Percentiles rank a stretch among this genome's conserved stretches.
Conservation (phyloP, 495 filamentous ascomycete genomes). For the Neurospora intermedia region DNA sequence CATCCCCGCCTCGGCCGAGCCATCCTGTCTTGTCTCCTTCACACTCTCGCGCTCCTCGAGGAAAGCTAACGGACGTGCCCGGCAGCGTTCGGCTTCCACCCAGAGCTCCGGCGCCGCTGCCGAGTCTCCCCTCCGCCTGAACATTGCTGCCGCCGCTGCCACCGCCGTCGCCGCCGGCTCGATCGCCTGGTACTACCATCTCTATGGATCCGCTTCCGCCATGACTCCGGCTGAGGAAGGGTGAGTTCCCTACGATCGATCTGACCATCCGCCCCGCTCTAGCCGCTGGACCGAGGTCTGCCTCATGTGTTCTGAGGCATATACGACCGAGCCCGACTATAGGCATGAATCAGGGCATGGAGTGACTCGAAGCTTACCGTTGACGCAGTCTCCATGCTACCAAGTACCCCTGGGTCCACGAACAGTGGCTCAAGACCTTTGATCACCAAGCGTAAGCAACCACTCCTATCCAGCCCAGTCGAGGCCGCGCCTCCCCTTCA, state of each 20-base stretch:
- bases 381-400: slow-evolving; percentile 72
- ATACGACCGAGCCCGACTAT: slow-evolving; percentile 10
- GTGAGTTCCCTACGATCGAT: slow-evolving; percentile 47
- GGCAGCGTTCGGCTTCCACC: slow-evolving; percentile 51
- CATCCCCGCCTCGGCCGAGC: background rate
- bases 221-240: slow-evolving; percentile 95
- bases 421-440: slow-evolving; percentile 83
- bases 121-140: slow-evolving; percentile 55
- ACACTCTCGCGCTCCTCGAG: slow-evolving; percentile 1
- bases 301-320: slow-evolving; percentile 21
- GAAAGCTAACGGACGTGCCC: slow-evolving; percentile 19
- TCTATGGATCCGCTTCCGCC: slow-evolving; percentile 82
- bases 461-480: background rate
- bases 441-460: slow-evolving; percentile 83
- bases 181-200: slow-evolving; percentile 89
- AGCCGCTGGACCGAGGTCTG: slow-evolving; percentile 12
- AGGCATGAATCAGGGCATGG: background rate
- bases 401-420: slow-evolving; percentile 91
- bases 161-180: slow-evolving; percentile 78
- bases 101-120: slow-evolving; percentile 46
- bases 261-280: background rate
- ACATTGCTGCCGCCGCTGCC: slow-evolving; percentile 69
- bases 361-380: slow-evolving; percentile 14
- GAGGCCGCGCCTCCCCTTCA: background rate
- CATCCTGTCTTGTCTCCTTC: background rate